These are phyloP conservation scores for Linnemannia zychae DNA, from an alignment of 192 early-diverging fungal species.

Conservation along the genomic window DNA sequence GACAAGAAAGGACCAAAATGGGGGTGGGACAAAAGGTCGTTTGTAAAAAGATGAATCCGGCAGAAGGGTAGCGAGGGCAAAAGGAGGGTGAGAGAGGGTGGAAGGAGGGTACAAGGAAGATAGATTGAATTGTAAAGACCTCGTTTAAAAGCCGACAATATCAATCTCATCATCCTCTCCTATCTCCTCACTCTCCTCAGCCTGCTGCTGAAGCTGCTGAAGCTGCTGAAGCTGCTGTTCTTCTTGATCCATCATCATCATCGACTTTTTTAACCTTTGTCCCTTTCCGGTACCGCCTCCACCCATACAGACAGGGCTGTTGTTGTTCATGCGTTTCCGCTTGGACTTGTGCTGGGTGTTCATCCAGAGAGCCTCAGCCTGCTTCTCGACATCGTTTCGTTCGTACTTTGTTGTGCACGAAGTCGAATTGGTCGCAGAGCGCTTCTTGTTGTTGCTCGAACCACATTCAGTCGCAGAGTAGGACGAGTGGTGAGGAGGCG, in stretches of 20 bases:
- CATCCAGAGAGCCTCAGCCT: constrained; percentile 33
- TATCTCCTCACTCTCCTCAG: constrained; percentile 22
- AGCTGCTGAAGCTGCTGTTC: constrained; percentile 1
- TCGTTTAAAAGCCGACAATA: constrained; percentile 17
- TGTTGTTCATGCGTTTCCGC: constrained; percentile 39
- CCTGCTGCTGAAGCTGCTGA: neutral
- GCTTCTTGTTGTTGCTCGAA: constrained; percentile 26
- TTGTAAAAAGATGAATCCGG: constrained; percentile 5
- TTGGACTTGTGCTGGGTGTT: constrained; percentile 32
- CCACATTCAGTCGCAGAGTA: constrained; percentile 14
- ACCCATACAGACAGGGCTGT: constrained; percentile 27
- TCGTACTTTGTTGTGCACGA: constrained; percentile 22
- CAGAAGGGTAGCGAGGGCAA: neutral
- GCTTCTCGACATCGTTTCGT: constrained; percentile 27
- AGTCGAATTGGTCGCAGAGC: constrained; percentile 19
- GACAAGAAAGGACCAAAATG: neutral
- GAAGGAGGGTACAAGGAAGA: neutral
- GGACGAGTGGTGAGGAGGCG: constrained; percentile 46
- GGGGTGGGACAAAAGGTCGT: neutral
- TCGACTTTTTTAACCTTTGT: constrained; percentile 32
- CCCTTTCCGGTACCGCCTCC: constrained; percentile 51
- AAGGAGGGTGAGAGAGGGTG: neutral
- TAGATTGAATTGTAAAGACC: neutral
- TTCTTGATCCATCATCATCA: constrained; percentile 15
- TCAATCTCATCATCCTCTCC: constrained; percentile 39